Evolutionary conservation across 2,329 filamentous ascomycete species (phyloP).

Genomic region (Ciborinia camelliae): DNA sequence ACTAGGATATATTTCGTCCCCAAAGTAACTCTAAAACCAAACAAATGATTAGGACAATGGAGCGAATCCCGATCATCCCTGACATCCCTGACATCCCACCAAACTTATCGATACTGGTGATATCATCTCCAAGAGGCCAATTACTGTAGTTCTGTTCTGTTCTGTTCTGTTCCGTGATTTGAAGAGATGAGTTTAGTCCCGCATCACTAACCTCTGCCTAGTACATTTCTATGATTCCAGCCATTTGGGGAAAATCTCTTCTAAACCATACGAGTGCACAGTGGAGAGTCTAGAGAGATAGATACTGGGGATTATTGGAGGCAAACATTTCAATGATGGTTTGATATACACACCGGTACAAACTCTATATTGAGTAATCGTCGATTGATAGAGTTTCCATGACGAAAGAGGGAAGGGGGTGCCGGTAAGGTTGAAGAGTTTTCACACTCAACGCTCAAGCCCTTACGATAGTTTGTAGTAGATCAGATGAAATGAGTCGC

Average conservation of each 20-base stretch:
- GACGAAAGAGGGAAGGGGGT: no score
- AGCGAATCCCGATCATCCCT: background rate
- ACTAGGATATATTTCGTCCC: background rate
- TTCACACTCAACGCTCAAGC: no score
- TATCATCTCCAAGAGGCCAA: background rate
- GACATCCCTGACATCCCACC: background rate
- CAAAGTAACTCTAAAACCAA: background rate
- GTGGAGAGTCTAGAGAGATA: background rate
- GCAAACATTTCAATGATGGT: background rate
- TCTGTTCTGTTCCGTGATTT: background rate
- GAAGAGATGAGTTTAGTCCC: background rate
- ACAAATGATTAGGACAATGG: background rate
- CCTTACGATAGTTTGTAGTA: no score
- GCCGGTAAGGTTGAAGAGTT: no score
- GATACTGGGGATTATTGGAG: background rate
- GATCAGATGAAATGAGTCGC: no score
- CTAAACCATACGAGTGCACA: background rate
- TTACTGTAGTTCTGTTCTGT: no score
- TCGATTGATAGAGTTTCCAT: background rate
- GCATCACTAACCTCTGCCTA: background rate
- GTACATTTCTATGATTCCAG: background rate
- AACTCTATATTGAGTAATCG: background rate
- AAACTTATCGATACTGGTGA: background rate
- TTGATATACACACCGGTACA: background rate
- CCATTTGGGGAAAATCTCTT: background rate